These are phyloP conservation scores for Ilyonectria destructans DNA, from an alignment of 2,329 filamentous ascomycete genomes.

Conservation along the genomic window DNA sequence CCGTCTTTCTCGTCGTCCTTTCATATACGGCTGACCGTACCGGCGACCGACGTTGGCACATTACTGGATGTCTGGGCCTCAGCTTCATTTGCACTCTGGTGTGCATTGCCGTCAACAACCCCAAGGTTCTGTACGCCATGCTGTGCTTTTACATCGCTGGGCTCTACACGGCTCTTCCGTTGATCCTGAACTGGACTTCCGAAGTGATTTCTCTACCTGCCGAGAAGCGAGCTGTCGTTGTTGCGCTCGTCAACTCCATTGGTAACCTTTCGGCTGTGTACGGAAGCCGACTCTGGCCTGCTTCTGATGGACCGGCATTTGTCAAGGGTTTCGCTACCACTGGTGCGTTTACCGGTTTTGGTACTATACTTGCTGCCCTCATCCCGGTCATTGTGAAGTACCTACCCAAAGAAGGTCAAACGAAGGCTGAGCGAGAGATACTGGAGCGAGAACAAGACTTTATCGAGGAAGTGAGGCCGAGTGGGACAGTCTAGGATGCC, in stretches of 20 bases:
- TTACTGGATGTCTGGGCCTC: conserved; percentile 43
- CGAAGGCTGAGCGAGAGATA: conserved; percentile 19
- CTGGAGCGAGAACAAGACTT: conserved; percentile 11
- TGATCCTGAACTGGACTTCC: conserved; percentile 51
- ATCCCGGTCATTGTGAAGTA: conserved; percentile 42
- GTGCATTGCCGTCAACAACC: conserved; percentile 50
- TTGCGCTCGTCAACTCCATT: conserved; percentile 52
- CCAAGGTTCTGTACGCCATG: conserved; percentile 51
- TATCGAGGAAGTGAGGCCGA: background rate
- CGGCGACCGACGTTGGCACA: conserved; percentile 50
- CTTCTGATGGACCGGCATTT: conserved; percentile 44
- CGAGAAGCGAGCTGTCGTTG: conserved; percentile 53
- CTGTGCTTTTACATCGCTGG: conserved; percentile 48
- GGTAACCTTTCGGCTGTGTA: conserved; percentile 54
- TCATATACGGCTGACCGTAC: conserved; percentile 49
- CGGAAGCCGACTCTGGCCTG: conserved; percentile 52
- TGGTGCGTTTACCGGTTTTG: conserved; percentile 48
- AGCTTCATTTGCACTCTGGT: conserved; percentile 50
- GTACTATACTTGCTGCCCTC: conserved; percentile 43
- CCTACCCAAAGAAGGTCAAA: conserved; percentile 17
- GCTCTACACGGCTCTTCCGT: conserved; percentile 47
- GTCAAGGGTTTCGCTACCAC: conserved; percentile 51
- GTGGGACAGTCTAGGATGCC: conserved; percentile 8
- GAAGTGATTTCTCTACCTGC: conserved; percentile 47
- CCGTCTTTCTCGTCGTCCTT: conserved; percentile 45